Percentiles rank a stretch among this genome's conserved stretches.
phyloP scores from a whole-genome alignment of 768 basidiomycete genomes.

The Mycena filopes region DNA sequence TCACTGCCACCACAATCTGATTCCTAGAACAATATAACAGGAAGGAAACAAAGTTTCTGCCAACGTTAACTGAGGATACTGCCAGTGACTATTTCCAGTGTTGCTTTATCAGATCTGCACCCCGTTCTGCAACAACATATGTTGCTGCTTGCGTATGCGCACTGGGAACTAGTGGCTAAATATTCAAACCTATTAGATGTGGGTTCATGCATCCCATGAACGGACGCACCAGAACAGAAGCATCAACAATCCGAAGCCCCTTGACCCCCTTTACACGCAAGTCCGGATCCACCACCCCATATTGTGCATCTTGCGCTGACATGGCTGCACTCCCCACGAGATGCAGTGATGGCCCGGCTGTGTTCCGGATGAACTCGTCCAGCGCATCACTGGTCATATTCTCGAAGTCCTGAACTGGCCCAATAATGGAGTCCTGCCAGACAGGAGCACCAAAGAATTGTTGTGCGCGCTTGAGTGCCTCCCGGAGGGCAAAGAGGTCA shows the following conservation, averaged over 20 bases:
- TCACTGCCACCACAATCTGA: slow-evolving; percentile 7
- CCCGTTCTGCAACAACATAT: slow-evolving; percentile 6
- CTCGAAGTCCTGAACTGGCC: not conserved
- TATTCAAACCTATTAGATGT: not conserved
- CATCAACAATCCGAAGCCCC: too few relatives aligned
- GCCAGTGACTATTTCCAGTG: slow-evolving; percentile 7
- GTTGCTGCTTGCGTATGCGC: not conserved
- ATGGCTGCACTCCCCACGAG: too few relatives aligned
- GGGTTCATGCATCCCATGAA: not conserved
- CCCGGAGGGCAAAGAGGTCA: too few relatives aligned
- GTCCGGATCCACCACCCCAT: too few relatives aligned
- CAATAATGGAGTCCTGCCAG: not conserved
- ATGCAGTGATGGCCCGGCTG: too few relatives aligned
- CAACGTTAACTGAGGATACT: slow-evolving; percentile 2
- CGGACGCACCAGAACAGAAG: too few relatives aligned
- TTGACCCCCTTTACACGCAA: too few relatives aligned
- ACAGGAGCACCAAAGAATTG: not conserved
- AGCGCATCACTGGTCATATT: not conserved
- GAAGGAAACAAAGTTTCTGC: slow-evolving; percentile 8
- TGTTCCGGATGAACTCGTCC: too few relatives aligned
- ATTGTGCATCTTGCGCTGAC: too few relatives aligned
- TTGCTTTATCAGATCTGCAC: not conserved
- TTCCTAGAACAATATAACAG: slow-evolving; percentile 3
- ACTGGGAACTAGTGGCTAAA: slow-evolving; percentile 2
- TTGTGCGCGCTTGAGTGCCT: too few relatives aligned